These are phyloP conservation scores for Diaporthe eres DNA, from an alignment of 2,329 filamentous ascomycete species.

Conservation along the genomic window DNA sequence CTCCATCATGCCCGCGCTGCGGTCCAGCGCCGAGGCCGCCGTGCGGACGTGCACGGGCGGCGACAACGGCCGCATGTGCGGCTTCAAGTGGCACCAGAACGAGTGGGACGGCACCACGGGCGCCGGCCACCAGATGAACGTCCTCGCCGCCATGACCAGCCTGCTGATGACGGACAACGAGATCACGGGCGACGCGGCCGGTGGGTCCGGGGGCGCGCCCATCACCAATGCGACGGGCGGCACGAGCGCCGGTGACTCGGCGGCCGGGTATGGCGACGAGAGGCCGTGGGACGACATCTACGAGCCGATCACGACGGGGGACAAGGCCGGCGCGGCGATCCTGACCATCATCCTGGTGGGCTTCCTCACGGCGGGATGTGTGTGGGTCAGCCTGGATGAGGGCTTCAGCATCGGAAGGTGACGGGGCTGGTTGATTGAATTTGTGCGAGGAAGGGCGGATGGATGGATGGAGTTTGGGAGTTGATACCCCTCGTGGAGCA, in stretches of 20 bases:
- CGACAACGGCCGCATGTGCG: constrained; percentile 55
- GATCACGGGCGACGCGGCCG: constrained; percentile 28
- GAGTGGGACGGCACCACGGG: constrained; percentile 61
- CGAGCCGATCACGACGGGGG: constrained; percentile 48
- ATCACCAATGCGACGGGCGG: constrained; percentile 61
- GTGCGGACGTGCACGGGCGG: constrained; percentile 57
- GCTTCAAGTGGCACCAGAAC: constrained; percentile 62
- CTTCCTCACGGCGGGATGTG: constrained; percentile 33
- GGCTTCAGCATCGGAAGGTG: constrained; percentile 12
- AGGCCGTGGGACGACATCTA: constrained; percentile 23
- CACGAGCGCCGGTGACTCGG: constrained; percentile 51
- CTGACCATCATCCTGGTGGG: constrained; percentile 55
- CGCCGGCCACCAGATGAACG: constrained; percentile 68
- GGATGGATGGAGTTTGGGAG: constrained; percentile 15
- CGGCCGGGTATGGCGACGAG: constrained; percentile 46
- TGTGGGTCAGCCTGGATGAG: constrained; percentile 36
- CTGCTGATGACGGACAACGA: constrained; percentile 50
- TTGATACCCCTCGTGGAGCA: constrained; percentile 4
- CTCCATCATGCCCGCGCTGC: constrained; percentile 60
- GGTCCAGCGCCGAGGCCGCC: constrained; percentile 62
- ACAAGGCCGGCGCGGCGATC: constrained; percentile 58
- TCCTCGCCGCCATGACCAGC: constrained; percentile 62
- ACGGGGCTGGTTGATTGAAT: neutral
- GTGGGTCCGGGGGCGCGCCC: constrained; percentile 43
- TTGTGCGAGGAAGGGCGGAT: neutral